Percentiles rank a stretch among this genome's conserved stretches.
phyloP scores from a whole-genome alignment of 352 stramenopile species.

The Phytophthora rubi region DNA sequence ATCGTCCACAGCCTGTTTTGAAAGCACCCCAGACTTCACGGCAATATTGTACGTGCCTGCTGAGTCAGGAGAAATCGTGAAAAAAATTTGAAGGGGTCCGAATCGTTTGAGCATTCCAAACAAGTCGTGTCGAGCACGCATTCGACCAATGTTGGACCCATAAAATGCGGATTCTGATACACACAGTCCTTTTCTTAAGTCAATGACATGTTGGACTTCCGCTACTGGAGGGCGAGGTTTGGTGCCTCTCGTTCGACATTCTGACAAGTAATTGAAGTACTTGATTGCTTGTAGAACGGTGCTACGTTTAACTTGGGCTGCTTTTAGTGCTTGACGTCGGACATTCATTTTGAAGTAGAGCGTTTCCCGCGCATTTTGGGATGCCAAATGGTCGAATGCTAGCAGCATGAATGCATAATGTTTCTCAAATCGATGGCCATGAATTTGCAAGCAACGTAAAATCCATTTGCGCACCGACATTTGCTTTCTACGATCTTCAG shows the following conservation, averaged over 20 bases:
- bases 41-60: slow-evolving; percentile 3
- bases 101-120: slow-evolving; percentile 37
- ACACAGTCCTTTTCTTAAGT: slow-evolving; percentile 23
- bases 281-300: slow-evolving; percentile 10
- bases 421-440: slow-evolving; percentile 28
- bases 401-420: slow-evolving; percentile 38
- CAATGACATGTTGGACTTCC: slow-evolving; percentile 14
- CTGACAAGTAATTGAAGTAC: slow-evolving; percentile 17
- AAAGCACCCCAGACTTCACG: too few species aligned
- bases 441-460: slow-evolving; percentile 15
- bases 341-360: slow-evolving; percentile 35
- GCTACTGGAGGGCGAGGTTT: too few species aligned
- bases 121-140: slow-evolving; percentile 14
- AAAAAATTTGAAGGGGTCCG: slow-evolving; percentile 33
- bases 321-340: slow-evolving; percentile 12
- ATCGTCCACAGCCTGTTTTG: too few species aligned
- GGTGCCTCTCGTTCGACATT: not conserved
- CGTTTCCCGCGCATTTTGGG: slow-evolving; percentile 12
- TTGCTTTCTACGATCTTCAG: slow-evolving; percentile 5
- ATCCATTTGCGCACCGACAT: slow-evolving; percentile 30
- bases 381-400: slow-evolving; percentile 25
- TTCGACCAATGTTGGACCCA: slow-evolving; percentile 27
- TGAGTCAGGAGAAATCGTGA: slow-evolving; percentile 36
- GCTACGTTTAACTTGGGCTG: not conserved
- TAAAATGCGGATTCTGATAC: slow-evolving; percentile 23